Base-by-base conservation (phyloP, 2,329 filamentous ascomycete genomes). In the Ciborinia camelliae region DNA sequence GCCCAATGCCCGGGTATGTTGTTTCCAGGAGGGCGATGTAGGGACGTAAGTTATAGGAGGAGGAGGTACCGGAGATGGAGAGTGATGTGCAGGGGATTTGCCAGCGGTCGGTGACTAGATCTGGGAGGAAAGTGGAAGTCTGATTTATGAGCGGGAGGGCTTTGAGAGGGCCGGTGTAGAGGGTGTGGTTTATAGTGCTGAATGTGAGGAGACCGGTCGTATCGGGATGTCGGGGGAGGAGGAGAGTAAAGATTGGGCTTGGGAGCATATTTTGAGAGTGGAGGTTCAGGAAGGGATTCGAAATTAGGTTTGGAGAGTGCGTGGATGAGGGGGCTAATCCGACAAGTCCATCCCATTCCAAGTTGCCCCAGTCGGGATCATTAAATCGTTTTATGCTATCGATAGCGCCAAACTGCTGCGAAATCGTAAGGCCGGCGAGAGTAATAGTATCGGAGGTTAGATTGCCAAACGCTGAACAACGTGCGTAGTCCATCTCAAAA, bases 311-410 rank as follows among this genome's bases (percentile, higher is more conserved):
- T 10, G 52, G 12, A n/a, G 62, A 63, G 23, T 48, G 20, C 9
- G 23, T 18, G 7, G 62, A 58, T 43, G 52, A 30, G 15, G 52
- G 32, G 3, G 41, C 43, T 41, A 63, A 18, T 41, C 62, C 62
- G 7, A 63, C 14, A 39, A 63, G 23, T 8, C 62, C 62, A 50
- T 63, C 52, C 62, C 62, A 63, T 50, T 63, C 52, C 8, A 59
- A 1, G 5, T 58, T 58, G n/a, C 62, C 62, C 62, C 62, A 63
- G 6, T 63, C 62, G 5, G 43, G 12, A n/a, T 63, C 53, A 12
- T 43, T 50, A n/a, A 50, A 59, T 3, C 39, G 51, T 9, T 28
- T 20, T 15, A 63, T 37, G 15, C 41, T 58, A 35, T 58, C 43
- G 2, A 50, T 26, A 18, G 62, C 23, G 18, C 62, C 62, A 15